Evolutionary conservation across 1,284 basidiomycete genomes (phyloP), one percentile per base, ranked within the genome.

Genomic region (Ustilago vetiveriae): DNA sequence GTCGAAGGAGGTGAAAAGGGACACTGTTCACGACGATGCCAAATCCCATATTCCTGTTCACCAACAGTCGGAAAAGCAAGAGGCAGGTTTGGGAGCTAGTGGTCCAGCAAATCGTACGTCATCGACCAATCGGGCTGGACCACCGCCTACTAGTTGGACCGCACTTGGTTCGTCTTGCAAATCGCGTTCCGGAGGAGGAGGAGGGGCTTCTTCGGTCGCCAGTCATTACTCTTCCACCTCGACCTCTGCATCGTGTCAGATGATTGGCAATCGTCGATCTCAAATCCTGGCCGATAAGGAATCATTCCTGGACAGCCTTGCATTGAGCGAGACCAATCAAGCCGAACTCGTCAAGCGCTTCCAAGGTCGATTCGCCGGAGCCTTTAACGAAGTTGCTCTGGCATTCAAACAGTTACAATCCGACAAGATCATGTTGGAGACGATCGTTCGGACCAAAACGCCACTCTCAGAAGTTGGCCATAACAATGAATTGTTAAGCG

Each of bases 331-430:
- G 26, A 42, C 49, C 16, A 43, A 36, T 8, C 59, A 67, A 7
- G 45, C 54, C 23, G 49, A 58, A 23, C 41, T 72, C n/a, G 51
- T 75, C 46, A 65, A 69, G 27, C 66, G 70, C 27, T 58, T 72
- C 21, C 70, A 77, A 37, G 66, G 55, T 3, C 66, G 75, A 0
- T 78, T 78, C 26, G 45, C 67, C 16, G 73, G 73, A 24, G 75
- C 70, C 9, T 76, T 76, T 44, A 54, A 48, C 29, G 74, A 78
- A 44, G 60, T 77, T 4, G 70, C 73, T 1, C 32, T 33, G 6
- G 73, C 76, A 3, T 78, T 78, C 64, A 72, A 72, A 14, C 74
- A 76, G 48, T 63, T 76, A 38, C 76, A 76, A 41, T 63, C 72
- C 7, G 76, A 78, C 43, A 78, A 78, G 52, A 7, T 45, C 21